A percentile compares a stretch with the other conserved stretches of the same genome.
Evolutionary conservation across 495 filamentous ascomycete species (phyloP).

Genomic region (Tetracladium setigerum): DNA sequence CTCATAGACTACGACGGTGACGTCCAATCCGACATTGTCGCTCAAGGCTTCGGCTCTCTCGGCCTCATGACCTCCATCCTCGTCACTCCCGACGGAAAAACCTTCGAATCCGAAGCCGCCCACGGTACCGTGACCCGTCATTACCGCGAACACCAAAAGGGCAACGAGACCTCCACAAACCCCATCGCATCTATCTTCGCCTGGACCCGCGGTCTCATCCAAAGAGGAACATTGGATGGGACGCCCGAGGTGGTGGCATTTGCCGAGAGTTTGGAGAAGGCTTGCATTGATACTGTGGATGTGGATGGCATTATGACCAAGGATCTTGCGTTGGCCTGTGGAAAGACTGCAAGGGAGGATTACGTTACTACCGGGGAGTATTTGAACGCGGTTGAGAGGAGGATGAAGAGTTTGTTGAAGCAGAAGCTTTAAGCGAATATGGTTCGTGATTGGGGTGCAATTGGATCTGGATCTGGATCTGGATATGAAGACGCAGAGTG

Average conservation of each 20-base stretch:
- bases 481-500: too few relatives aligned
- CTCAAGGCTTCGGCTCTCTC: conserved; percentile 95
- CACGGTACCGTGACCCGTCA: conserved; percentile 98
- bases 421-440: conserved; percentile 33
- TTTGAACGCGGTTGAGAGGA: conserved; percentile 78
- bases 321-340: conserved; percentile 87
- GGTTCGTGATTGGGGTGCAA: too few relatives aligned
- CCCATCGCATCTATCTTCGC: conserved; percentile 98
- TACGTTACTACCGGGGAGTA: conserved; percentile 90
- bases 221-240: conserved; percentile 82
- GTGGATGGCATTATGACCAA: conserved; percentile 97
- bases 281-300: conserved; percentile 92
- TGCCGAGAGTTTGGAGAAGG: conserved; percentile 84
- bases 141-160: conserved; percentile 98
- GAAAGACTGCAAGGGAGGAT: conserved; percentile 68
- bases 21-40: conserved; percentile 96
- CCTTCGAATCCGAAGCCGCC: conserved; percentile 94
- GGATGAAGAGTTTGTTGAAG: conserved; percentile 58
- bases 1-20: conserved; percentile 90
- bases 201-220: conserved; percentile 92
- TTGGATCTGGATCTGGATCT: too few relatives aligned
- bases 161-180: conserved; percentile 94
- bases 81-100: conserved; percentile 89
- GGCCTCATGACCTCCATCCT: conserved; percentile 98
- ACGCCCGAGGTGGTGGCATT: conserved; percentile 85